A percentile compares a stretch with the other conserved stretches of the same genome.
These are phyloP conservation scores for Arabis alpina DNA, from an alignment of 345 rosid species.

Conservation along the genomic window DNA sequence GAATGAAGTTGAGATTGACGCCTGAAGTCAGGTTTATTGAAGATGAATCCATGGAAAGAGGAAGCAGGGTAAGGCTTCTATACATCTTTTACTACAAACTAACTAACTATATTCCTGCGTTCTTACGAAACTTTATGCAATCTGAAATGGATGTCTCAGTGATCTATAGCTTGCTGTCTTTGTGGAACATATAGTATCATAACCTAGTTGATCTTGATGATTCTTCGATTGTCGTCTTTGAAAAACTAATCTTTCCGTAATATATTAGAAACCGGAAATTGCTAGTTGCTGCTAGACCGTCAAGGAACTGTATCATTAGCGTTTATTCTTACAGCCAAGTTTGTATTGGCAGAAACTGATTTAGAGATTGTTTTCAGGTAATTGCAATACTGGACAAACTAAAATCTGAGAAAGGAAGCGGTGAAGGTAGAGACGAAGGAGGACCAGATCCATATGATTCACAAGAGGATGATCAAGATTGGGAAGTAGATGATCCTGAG, in stretches of 20 bases:
- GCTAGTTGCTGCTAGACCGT: background rate
- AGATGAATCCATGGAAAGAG: conserved; percentile 87
- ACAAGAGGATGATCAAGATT: conserved; percentile 51
- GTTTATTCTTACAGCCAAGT: background rate
- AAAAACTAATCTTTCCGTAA: background rate
- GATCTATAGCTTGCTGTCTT: background rate
- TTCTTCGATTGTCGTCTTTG: background rate
- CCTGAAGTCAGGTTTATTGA: conserved; percentile 91
- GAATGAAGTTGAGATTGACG: conserved; percentile 87
- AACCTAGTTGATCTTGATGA: background rate
- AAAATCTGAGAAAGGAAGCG: conserved; percentile 63
- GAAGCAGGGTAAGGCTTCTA: conserved; percentile 75
- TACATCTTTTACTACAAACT: background rate
- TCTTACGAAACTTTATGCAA: no score
- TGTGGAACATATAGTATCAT: background rate
- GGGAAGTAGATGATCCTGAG: conserved; percentile 81
- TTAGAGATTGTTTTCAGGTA: conserved; percentile 54
- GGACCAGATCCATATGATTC: conserved; percentile 44
- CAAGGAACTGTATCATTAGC: background rate
- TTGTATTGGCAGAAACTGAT: conserved; percentile 19
- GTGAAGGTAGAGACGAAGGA: conserved; percentile 39
- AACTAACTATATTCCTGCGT: background rate
- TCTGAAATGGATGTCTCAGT: no score
- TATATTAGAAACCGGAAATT: background rate
- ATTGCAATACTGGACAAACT: conserved; percentile 78